Evolutionary conservation across 257 asterid species (phyloP), one percentile per base, ranked within the genome.

Genomic region (Ocimum tenuiflorum): DNA sequence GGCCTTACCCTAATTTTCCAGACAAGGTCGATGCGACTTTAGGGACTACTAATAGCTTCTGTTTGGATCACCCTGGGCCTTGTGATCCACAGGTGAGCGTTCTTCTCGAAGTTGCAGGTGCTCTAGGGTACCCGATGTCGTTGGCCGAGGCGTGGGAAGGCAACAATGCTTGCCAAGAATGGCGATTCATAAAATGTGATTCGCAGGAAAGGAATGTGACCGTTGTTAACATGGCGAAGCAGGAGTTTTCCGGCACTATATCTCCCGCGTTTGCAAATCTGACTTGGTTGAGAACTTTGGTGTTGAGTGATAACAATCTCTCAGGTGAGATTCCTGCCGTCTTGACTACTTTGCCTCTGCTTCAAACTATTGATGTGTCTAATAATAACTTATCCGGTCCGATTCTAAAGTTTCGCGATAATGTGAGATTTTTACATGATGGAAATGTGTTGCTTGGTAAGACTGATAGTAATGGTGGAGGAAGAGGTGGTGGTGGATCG

Each of bases 131-230:
- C 42, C 99, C 99, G 0, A 60, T 71, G 74, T 3, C 75, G 6
- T 71, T 92, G 73, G 99, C 98, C 1, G 88, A 83, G 36, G 59
- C 88, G 15, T 92, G 97, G 98, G 35, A 14, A 14, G 97, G 95
- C 27, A 92, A 92, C 38, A 49, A 84, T 74, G 84, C 89, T 76
- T 92, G 98, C 72, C 15, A 72, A 1, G 53, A 55, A 11, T 92
- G 98, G 98, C 71, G 80, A 29, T 83, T 77, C 2, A 55, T 89
- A 22, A 75, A 27, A 22, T 92, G 98, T 70, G 98, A 91, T 77
- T 57, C 92, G 0, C 82, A 73, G 65, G 57, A 62, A 67, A 81
- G 53, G 47, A 87, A 82, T 73, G 95, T 89, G 60, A 80, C 84
- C 2, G 68, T 65, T 42, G 90, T 87, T 53, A 87, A 70, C 63